Evolutionary conservation across 768 basidiomycete genomes (phyloP).

Genomic region (Arthromyces matolae): DNA sequence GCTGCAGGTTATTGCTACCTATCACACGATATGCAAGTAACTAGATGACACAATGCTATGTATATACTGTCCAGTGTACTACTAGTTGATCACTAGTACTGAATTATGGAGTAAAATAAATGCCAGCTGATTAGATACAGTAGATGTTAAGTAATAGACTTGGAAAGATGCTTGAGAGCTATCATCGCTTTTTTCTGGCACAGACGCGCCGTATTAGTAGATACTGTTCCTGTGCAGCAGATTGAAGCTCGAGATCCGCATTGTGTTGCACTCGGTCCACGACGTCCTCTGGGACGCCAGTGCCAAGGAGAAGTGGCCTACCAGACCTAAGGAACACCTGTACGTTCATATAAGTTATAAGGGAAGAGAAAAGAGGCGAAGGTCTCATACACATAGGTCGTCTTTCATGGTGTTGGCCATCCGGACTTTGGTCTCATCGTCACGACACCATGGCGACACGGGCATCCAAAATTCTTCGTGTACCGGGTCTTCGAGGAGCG

Average conservation of each 20-base stretch:
- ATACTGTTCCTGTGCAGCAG: slow-evolving; percentile 43
- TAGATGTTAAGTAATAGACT: too few species aligned
- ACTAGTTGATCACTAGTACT: too few species aligned
- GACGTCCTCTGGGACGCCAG: slow-evolving; percentile 50
- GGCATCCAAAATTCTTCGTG: slow-evolving; percentile 63
- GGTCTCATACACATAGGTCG: slow-evolving; percentile 48
- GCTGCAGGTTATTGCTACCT: too few species aligned
- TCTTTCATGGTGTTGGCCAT: slow-evolving; percentile 48
- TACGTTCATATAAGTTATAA: neutral
- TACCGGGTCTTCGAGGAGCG: slow-evolving; percentile 55
- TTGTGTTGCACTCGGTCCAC: slow-evolving; percentile 53
- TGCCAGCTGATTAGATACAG: too few species aligned
- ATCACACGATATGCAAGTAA: too few species aligned
- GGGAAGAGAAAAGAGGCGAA: neutral
- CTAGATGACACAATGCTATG: too few species aligned
- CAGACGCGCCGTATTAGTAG: slow-evolving; percentile 59
- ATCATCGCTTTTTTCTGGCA: slow-evolving; percentile 43
- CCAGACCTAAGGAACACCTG: slow-evolving; percentile 65
- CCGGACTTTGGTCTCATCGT: slow-evolving; percentile 33
- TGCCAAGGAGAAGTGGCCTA: slow-evolving; percentile 64
- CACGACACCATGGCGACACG: slow-evolving; percentile 48
- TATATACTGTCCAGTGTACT: too few species aligned
- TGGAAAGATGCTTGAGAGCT: too few species aligned
- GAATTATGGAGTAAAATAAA: too few species aligned
- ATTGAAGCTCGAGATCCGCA: slow-evolving; percentile 48